phyloP scores from a whole-genome alignment of 2,329 filamentous ascomycete genomes.

The Claviceps africana region DNA sequence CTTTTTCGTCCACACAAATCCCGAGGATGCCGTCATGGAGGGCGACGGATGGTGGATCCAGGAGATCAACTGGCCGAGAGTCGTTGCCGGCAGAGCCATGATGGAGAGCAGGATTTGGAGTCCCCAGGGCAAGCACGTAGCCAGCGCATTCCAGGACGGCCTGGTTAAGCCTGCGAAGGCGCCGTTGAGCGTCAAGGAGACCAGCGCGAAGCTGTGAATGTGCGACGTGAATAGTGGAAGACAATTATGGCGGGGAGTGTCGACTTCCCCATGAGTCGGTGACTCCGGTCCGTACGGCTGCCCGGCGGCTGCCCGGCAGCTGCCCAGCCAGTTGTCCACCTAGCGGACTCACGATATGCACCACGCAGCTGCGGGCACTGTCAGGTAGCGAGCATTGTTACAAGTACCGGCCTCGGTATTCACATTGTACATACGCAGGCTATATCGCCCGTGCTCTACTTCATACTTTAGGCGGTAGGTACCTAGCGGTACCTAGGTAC shows the following conservation, averaged over 20 bases:
- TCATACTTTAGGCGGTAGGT: too few species aligned
- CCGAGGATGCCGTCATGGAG: slow-evolving; percentile 32
- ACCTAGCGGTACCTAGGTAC: too few species aligned
- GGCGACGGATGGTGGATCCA: slow-evolving; percentile 39
- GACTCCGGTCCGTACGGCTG: neutral
- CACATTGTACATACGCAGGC: too few species aligned
- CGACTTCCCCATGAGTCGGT: too few species aligned
- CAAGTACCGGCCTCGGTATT: too few species aligned
- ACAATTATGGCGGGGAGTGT: too few species aligned
- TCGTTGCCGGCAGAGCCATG: slow-evolving; percentile 30
- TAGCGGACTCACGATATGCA: too few species aligned
- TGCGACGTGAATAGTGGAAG: too few species aligned
- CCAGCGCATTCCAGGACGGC: slow-evolving; percentile 41
- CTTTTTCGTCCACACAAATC: slow-evolving; percentile 38
- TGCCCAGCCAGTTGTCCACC: neutral
- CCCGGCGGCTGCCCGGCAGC: too few species aligned
- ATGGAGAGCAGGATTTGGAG: slow-evolving; percentile 41
- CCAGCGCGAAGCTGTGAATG: slow-evolving; percentile 17
- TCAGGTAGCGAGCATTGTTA: too few species aligned
- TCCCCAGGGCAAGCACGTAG: slow-evolving; percentile 36
- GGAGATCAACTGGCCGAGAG: slow-evolving; percentile 34
- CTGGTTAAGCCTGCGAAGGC: slow-evolving; percentile 20
- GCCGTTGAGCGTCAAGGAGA: slow-evolving; percentile 8
- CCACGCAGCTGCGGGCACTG: too few species aligned
- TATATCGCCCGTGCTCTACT: too few species aligned